phyloP scores from a whole-genome alignment of 1,284 basidiomycete species.

The Fomitiporia mediterranea region DNA sequence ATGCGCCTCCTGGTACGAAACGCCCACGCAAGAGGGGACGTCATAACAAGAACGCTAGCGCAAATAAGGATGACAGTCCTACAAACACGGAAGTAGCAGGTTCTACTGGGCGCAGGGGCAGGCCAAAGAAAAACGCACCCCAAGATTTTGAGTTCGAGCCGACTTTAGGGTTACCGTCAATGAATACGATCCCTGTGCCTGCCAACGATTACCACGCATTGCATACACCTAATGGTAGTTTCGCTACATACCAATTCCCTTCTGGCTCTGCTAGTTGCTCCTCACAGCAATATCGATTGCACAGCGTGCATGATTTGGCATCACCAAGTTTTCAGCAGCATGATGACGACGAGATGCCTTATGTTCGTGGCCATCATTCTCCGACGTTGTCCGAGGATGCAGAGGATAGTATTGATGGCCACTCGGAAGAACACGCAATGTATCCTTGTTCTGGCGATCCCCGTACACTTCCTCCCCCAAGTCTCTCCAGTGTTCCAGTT shows the following conservation, averaged over 20 bases:
- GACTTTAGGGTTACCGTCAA: conserved; percentile 3
- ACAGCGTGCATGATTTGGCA: conserved; percentile 4
- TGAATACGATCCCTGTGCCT: conserved; percentile 1
- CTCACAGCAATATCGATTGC: conserved; percentile 9
- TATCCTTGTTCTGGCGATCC: conserved; percentile 2
- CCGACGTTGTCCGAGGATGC: conserved; percentile 4
- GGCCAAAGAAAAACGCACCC: conserved; percentile 38
- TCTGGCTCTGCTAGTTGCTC: no score
- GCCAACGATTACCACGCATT: neutral
- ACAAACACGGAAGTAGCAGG: neutral
- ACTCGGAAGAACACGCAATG: neutral
- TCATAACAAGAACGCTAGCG: conserved; percentile 40
- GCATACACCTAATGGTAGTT: neutral
- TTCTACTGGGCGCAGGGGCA: conserved; percentile 33
- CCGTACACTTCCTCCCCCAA: conserved; percentile 9
- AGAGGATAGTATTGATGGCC: conserved; percentile 3
- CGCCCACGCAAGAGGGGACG: conserved; percentile 75
- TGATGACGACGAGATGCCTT: conserved; percentile 8
- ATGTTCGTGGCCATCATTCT: conserved; percentile 2
- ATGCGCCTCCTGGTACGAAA: conserved; percentile 76
- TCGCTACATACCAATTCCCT: conserved; percentile 4
- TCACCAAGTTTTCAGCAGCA: neutral
- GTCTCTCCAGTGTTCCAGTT: conserved; percentile 2
- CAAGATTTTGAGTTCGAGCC: conserved; percentile 10
- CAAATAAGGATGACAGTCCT: conserved; percentile 28